phyloP scores from a whole-genome alignment of 352 stramenopile genomes.

The Paralagenidium karlingii region DNA sequence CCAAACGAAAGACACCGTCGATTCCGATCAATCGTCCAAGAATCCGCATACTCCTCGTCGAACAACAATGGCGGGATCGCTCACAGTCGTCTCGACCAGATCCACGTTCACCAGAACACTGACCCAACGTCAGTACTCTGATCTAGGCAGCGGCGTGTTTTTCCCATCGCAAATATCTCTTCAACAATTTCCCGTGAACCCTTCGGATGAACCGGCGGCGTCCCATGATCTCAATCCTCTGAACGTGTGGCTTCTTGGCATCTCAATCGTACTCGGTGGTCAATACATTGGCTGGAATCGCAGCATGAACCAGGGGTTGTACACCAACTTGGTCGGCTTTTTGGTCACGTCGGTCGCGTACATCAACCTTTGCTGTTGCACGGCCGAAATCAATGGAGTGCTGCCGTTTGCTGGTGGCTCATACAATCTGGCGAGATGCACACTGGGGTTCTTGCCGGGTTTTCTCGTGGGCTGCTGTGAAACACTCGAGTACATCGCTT shows the following conservation, averaged over 20 bases:
- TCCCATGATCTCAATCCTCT: no score
- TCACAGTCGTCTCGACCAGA: no score
- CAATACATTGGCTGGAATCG: constrained; percentile 31
- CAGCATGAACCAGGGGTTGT: constrained; percentile 12
- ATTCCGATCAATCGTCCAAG: no score
- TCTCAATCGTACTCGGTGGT: constrained; percentile 22
- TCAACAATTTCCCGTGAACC: no score
- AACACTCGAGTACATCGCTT: constrained; percentile 24
- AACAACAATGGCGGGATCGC: no score
- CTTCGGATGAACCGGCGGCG: no score
- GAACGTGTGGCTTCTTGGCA: constrained; percentile 16
- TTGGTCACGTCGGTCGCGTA: constrained; percentile 17
- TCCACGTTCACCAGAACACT: no score
- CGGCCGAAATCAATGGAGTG: constrained; percentile 14
- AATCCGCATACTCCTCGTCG: no score
- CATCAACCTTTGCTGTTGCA: constrained; percentile 16
- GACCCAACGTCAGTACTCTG: no score
- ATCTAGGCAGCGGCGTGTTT: no score
- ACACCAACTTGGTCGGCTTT: constrained; percentile 15
- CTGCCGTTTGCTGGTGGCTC: constrained; percentile 19
- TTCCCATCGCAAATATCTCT: no score
- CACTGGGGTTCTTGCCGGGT: constrained; percentile 17
- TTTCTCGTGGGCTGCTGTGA: constrained; percentile 26
- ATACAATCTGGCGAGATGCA: constrained; percentile 19
- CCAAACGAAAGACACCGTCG: no score